Conservation (phyloP, 108 stramenopile species). For the Ochromonas danica region DNA sequence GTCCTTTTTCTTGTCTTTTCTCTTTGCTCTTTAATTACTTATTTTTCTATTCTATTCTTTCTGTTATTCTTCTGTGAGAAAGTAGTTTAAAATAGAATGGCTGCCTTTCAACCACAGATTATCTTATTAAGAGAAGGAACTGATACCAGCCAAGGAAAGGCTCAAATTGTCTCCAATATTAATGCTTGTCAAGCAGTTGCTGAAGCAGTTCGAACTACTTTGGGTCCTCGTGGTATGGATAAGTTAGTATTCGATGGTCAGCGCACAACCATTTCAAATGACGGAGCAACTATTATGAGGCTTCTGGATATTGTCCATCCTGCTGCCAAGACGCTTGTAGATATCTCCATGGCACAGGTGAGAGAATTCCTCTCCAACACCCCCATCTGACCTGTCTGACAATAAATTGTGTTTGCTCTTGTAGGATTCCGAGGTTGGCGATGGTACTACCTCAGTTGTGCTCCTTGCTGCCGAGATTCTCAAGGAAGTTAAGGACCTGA, state of each 20-base stretch:
- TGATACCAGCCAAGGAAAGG: slow-evolving; percentile 95
- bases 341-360: slow-evolving; percentile 88
- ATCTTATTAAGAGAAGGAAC: slow-evolving; percentile 98
- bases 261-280: slow-evolving; percentile 91
- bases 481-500: slow-evolving; percentile 84
- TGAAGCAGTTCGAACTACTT: slow-evolving; percentile 87
- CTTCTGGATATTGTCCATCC: slow-evolving; percentile 97
- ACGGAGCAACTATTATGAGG: slow-evolving; percentile 97
- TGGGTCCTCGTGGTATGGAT: slow-evolving; percentile 99
- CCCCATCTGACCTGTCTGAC: background rate
- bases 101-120: slow-evolving; percentile 71
- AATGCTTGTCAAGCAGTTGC: slow-evolving; percentile 97
- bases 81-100: no score
- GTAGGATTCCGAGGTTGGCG: slow-evolving; percentile 91
- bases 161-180: slow-evolving; percentile 96
- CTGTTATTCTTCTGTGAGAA: no score
- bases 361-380: background rate
- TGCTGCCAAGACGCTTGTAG: slow-evolving; percentile 94
- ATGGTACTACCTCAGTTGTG: slow-evolving; percentile 96
- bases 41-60: no score
- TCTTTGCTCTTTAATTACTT: no score
- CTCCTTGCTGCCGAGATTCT: slow-evolving; percentile 89
- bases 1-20: no score
- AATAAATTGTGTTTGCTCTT: background rate
- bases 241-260: slow-evolving; percentile 86